A percentile compares a stretch with the other conserved stretches of the same genome.
These are phyloP conservation scores for Fonsecaea pugnacius DNA, from an alignment of 2,329 filamentous ascomycete genomes.

Conservation along the genomic window DNA sequence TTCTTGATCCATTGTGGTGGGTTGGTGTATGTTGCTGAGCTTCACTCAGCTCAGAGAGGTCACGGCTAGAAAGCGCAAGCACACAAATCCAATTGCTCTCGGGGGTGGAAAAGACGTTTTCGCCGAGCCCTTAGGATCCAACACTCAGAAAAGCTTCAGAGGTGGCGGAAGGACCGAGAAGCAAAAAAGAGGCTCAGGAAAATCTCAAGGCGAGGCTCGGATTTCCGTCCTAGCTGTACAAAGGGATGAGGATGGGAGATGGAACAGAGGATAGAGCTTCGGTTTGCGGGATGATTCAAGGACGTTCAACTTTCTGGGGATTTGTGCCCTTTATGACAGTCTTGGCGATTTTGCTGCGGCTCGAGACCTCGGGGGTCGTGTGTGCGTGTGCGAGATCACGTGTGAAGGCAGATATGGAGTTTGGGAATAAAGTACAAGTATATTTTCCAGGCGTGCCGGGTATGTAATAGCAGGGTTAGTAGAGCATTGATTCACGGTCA, in stretches of 20 bases:
- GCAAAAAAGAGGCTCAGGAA: constrained; percentile 14
- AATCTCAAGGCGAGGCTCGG: constrained; percentile 8
- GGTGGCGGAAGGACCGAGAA: not conserved
- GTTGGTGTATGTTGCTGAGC: not conserved
- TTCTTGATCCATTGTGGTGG: constrained; percentile 65
- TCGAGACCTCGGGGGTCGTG: not conserved
- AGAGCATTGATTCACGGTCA: too few species aligned
- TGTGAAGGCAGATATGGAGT: not conserved
- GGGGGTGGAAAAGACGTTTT: not conserved
- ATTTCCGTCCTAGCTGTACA: constrained; percentile 23
- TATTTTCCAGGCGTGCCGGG: too few species aligned
- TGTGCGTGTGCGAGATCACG: not conserved
- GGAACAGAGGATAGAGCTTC: not conserved
- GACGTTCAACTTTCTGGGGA: not conserved
- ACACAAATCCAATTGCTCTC: constrained; percentile 9
- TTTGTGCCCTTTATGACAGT: constrained; percentile 7
- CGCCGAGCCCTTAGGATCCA: not conserved
- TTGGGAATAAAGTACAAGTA: too few species aligned
- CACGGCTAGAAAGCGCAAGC: constrained; percentile 4
- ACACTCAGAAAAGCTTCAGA: not conserved
- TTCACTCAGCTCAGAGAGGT: constrained; percentile 13
- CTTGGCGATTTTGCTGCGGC: constrained; percentile 1
- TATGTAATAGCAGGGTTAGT: too few species aligned
- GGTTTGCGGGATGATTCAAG: not conserved
- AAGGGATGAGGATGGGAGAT: constrained; percentile 6